Conservation (phyloP, 2,329 filamentous ascomycete species). For the Venturia carpophila region DNA sequence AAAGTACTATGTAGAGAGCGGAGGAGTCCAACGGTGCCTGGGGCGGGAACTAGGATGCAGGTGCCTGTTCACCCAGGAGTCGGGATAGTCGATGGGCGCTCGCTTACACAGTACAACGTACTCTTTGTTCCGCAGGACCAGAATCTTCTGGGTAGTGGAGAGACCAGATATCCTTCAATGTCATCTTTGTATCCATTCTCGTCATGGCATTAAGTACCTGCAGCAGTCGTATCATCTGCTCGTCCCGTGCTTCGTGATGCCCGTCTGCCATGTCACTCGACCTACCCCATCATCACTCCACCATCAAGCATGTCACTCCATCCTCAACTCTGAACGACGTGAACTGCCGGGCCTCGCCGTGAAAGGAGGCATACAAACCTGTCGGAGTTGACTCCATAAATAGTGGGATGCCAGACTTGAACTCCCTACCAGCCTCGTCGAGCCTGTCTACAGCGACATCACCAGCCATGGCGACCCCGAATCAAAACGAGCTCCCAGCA, state of each 20-base stretch:
- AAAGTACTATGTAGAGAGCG: no score
- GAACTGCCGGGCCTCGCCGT: neutral
- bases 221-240: no score
- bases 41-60: neutral
- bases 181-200: no score
- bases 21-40: no score
- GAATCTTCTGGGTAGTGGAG: no score
- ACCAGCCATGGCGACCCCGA: conserved; percentile 4
- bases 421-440: conserved; percentile 11
- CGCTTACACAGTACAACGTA: no score
- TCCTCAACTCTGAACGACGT: neutral
- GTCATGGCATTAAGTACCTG: no score
- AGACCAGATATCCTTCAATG: no score
- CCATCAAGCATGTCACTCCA: neutral
- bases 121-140: neutral
- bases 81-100: neutral
- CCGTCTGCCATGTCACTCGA: neutral
- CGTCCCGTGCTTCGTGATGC: neutral
- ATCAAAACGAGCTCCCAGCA: neutral
- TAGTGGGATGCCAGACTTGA: conserved; percentile 12
- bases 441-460: conserved; percentile 1
- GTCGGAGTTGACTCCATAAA: neutral
- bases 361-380: neutral
- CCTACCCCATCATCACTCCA: neutral
- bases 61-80: neutral